These are phyloP conservation scores for Picea abies DNA, from an alignment of 83 land plant genomes.

Conservation along the genomic window DNA sequence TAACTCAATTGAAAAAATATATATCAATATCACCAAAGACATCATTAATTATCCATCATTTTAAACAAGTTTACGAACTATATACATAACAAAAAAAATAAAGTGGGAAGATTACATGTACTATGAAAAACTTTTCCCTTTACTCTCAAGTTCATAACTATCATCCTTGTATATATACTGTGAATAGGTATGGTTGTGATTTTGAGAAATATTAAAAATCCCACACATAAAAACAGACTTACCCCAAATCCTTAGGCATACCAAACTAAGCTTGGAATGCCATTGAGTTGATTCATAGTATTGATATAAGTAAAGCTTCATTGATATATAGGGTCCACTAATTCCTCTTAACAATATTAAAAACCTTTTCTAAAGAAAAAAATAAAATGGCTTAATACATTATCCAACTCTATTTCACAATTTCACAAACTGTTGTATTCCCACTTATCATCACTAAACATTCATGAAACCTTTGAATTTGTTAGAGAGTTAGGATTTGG, in stretches of 20 bases:
- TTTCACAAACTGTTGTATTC: conserved; percentile 55
- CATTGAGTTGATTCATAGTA: neutral
- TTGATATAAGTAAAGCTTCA: neutral
- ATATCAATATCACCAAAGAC: too few species aligned
- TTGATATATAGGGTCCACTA: neutral
- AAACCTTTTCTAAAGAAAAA: neutral
- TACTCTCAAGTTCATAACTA: too few species aligned
- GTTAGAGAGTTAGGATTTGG: conserved; percentile 83
- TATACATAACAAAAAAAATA: too few species aligned
- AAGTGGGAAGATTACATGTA: too few species aligned
- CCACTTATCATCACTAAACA: conserved; percentile 63
- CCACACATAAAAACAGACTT: neutral
- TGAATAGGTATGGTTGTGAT: neutral
- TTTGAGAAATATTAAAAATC: neutral
- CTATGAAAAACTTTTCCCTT: too few species aligned
- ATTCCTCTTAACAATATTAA: conserved; percentile 5
- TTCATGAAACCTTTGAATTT: conserved; percentile 75
- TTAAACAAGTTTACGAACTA: too few species aligned
- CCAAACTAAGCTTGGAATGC: neutral
- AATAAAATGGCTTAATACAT: conserved; percentile 32
- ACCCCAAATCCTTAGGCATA: neutral
- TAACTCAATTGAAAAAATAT: too few species aligned
- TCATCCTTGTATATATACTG: too few species aligned
- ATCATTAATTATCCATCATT: too few species aligned
- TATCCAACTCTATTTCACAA: conserved; percentile 74